phyloP scores from a whole-genome alignment of 306 rosid species.

The Amphicarpaea edgeworthii region DNA sequence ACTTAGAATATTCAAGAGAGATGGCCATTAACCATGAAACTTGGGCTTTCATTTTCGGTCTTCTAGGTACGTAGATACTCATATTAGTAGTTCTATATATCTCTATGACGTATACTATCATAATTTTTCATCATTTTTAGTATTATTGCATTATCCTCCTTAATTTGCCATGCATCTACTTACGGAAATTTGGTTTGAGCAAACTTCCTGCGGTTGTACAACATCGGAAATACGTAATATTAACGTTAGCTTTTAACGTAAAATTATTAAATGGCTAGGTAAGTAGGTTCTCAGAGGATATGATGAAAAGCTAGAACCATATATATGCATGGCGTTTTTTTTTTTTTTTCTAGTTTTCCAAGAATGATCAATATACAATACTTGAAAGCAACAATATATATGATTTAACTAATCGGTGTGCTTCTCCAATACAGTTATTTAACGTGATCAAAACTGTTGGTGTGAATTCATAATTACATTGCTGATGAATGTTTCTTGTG shows the following conservation, averaged over 20 bases:
- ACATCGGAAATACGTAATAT: not conserved
- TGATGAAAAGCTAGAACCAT: too few relatives aligned
- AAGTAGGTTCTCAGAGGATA: not conserved
- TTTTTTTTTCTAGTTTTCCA: not conserved
- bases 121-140: not conserved
- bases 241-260: not conserved
- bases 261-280: too few relatives aligned
- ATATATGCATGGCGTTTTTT: constrained; percentile 40
- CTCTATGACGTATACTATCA: not conserved
- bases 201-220: not conserved
- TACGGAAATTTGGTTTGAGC: not conserved
- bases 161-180: not conserved
- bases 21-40: constrained; percentile 61
- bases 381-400: not conserved
- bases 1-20: not conserved
- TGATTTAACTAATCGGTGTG: not conserved
- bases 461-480: not conserved
- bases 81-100: not conserved
- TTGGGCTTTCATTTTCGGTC: constrained; percentile 69
- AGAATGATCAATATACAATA: not conserved
- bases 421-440: not conserved
- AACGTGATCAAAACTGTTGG: not conserved
- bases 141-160: not conserved
- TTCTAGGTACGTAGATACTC: constrained; percentile 82
- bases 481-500: constrained; percentile 33